Conservation (phyloP, 345 rosid genomes). For the Eucalyptus sp. region DNA sequence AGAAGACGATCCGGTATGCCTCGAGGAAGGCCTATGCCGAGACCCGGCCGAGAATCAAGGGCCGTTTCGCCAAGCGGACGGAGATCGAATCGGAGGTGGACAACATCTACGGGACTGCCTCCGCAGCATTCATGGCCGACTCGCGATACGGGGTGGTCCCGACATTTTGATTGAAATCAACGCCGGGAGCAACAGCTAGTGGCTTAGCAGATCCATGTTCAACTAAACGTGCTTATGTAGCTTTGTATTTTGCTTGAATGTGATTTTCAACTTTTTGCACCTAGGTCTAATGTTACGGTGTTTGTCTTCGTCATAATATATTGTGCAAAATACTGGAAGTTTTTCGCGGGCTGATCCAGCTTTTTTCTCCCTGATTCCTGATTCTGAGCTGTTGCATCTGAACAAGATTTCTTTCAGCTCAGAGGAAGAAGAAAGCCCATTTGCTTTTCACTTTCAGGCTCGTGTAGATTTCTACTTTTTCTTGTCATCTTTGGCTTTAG, state of each 20-base stretch:
- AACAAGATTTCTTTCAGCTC: not conserved
- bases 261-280: not conserved
- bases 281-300: not conserved
- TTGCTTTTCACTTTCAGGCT: not conserved
- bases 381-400: not conserved
- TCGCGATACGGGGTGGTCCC: constrained; percentile 74
- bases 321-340: not conserved
- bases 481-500: not conserved
- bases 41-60: constrained; percentile 89
- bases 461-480: not conserved
- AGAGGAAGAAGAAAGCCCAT: not conserved
- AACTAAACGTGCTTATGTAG: not conserved
- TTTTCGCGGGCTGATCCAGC: not conserved
- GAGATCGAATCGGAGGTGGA: constrained; percentile 28
- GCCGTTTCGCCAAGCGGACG: constrained; percentile 77
- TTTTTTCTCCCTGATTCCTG: not conserved
- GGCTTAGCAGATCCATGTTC: not conserved
- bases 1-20: constrained; percentile 93
- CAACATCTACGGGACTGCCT: not conserved
- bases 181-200: not conserved
- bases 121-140: constrained; percentile 4
- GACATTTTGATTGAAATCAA: constrained; percentile 10
- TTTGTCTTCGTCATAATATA: not conserved
- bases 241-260: not conserved
- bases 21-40: constrained; percentile 94